A percentile compares a stretch with the other conserved stretches of the same genome.
These are phyloP conservation scores for Monosporascus sp. DNA, from an alignment of 2,329 filamentous ascomycete genomes.

Conservation along the genomic window DNA sequence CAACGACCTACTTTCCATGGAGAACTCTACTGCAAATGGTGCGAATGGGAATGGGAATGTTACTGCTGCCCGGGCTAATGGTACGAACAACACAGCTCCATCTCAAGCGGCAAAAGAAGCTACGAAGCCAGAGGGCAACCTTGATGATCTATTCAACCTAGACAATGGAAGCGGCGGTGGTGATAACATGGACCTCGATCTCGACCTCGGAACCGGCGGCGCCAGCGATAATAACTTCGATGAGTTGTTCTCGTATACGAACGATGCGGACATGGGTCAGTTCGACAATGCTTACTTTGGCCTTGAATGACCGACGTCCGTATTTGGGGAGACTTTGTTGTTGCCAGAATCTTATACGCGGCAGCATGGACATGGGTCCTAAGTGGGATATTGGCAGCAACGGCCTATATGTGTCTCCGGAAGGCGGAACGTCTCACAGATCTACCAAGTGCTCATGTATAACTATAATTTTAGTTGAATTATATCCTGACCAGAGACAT, in stretches of 20 bases:
- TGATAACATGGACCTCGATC: constrained; percentile 34
- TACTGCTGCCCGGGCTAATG: not conserved
- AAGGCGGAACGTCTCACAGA: too few relatives aligned
- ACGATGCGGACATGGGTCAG: constrained; percentile 39
- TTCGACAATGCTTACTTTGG: constrained; percentile 45
- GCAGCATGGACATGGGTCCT: too few relatives aligned
- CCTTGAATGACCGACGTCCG: constrained; percentile 16
- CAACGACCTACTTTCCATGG: constrained; percentile 16
- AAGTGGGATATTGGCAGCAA: too few relatives aligned
- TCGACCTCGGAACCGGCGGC: constrained; percentile 31
- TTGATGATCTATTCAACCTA: constrained; percentile 45
- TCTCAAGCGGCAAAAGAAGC: constrained; percentile 14
- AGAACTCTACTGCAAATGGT: constrained; percentile 5
- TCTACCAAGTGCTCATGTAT: too few relatives aligned
- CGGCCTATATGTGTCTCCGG: too few relatives aligned
- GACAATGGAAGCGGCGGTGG: constrained; percentile 27
- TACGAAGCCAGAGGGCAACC: constrained; percentile 25
- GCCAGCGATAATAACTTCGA: constrained; percentile 42
- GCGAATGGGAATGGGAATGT: not conserved
- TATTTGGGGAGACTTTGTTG: too few relatives aligned
- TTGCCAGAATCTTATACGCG: too few relatives aligned
- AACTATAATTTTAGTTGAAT: too few relatives aligned
- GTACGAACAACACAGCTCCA: constrained; percentile 4
- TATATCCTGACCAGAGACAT: too few relatives aligned
- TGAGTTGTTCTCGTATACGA: constrained; percentile 42